phyloP scores from a whole-genome alignment of 495 filamentous ascomycete species.

The Neurospora sp. region DNA sequence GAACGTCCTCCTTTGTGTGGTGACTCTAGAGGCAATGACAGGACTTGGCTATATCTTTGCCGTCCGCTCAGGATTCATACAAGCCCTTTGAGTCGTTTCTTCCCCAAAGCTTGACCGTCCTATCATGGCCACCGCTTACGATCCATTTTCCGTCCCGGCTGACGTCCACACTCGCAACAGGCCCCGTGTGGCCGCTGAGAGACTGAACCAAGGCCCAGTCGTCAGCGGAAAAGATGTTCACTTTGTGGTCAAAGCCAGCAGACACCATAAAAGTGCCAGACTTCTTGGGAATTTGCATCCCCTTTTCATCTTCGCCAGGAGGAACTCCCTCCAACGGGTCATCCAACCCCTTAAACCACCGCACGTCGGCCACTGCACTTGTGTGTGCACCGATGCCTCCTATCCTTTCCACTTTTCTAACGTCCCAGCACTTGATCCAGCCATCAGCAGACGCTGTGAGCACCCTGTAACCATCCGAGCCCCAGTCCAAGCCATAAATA shows the following conservation, averaged over 20 bases:
- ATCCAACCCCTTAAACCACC: conserved; percentile 85
- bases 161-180: conserved; percentile 82
- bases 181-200: conserved; percentile 80
- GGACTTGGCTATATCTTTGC: not conserved
- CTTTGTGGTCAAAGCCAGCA: conserved; percentile 87
- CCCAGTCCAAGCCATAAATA: conserved; percentile 89
- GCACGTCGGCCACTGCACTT: conserved; percentile 81
- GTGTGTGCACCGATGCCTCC: conserved; percentile 86
- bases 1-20: not conserved
- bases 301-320: conserved; percentile 52
- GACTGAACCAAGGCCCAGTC: conserved; percentile 89
- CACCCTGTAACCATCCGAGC: conserved; percentile 77
- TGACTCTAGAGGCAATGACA: not conserved
- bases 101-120: conserved; percentile 94
- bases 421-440: conserved; percentile 96
- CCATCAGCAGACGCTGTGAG: conserved; percentile 87
- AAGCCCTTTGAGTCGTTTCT: conserved; percentile 59
- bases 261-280: conserved; percentile 84
- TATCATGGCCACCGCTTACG: conserved; percentile 83
- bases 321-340: conserved; percentile 46
- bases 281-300: conserved; percentile 49
- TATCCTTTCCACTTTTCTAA: conserved; percentile 72
- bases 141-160: conserved; percentile 83
- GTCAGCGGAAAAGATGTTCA: conserved; percentile 91
- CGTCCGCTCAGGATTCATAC: conserved; percentile 12